Conservation (phyloP, 768 basidiomycete genomes). For the Leccinum subtestaceum region DNA sequence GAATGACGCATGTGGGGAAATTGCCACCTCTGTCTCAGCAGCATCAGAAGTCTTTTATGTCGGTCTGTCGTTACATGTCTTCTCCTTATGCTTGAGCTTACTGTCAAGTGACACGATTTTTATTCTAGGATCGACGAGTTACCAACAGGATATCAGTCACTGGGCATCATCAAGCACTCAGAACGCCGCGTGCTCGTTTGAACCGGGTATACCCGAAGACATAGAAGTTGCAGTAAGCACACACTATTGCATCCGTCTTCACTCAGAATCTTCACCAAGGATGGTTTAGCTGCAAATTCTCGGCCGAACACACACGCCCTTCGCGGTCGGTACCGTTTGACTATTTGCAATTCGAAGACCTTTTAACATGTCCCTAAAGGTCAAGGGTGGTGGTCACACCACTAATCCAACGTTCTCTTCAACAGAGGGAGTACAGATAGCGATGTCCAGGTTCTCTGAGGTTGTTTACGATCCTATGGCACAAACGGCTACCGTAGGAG, state of each 20-base stretch:
- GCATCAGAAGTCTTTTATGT: background rate
- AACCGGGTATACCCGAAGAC: constrained; percentile 54
- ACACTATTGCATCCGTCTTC: too few relatives aligned
- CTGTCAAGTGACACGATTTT: background rate
- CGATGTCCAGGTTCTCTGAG: constrained; percentile 49
- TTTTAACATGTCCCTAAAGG: constrained; percentile 29
- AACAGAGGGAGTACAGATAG: constrained; percentile 54
- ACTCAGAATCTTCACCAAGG: background rate
- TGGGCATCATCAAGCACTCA: constrained; percentile 53
- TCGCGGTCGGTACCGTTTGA: constrained; percentile 18
- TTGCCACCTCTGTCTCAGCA: background rate
- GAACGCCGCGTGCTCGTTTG: constrained; percentile 50
- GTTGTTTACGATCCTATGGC: constrained; percentile 36
- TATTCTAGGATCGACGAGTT: background rate
- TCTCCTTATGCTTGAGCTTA: background rate
- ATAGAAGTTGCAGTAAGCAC: constrained; percentile 44
- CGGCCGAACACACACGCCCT: constrained; percentile 43
- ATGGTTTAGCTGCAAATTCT: constrained; percentile 11
- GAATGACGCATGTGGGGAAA: background rate
- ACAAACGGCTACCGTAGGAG: constrained; percentile 40
- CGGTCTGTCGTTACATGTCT: background rate
- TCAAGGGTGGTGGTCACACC: constrained; percentile 61
- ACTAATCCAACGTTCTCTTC: constrained; percentile 57
- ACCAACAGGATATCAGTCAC: constrained; percentile 27
- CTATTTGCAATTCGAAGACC: background rate